Conservation (phyloP, 192 early-diverging fungal species). For the Oehlia diaphana region DNA sequence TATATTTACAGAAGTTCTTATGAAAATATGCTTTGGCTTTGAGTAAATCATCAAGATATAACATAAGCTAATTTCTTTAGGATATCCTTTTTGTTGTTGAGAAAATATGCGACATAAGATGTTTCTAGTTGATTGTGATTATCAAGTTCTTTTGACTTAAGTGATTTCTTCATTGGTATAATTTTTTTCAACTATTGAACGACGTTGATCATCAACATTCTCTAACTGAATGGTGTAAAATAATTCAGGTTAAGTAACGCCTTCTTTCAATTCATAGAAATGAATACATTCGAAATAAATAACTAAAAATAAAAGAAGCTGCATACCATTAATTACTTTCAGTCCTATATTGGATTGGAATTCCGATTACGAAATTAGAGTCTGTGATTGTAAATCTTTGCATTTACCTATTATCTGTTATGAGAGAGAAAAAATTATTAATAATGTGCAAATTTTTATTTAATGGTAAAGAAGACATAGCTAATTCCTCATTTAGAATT, state of each 20-base stretch:
- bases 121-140: not conserved
- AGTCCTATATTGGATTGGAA: no score
- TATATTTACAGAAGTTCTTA: not conserved
- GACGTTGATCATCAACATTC: conserved; percentile 28
- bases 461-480: no score
- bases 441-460: no score
- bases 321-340: no score
- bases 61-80: not conserved
- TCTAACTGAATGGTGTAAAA: conserved; percentile 33
- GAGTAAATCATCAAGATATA: not conserved
- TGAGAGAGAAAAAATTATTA: no score
- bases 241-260: not conserved
- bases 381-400: no score
- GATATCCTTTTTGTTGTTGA: not conserved
- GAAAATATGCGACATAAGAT: not conserved
- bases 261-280: conserved; percentile 36
- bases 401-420: no score
- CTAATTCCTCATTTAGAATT: no score
- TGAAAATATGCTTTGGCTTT: not conserved
- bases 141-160: not conserved
- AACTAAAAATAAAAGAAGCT: no score
- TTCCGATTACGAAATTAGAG: no score
- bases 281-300: conserved; percentile 23
- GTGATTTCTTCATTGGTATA: not conserved
- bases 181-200: conserved; percentile 3